These are phyloP conservation scores for Dactylellina leptospora DNA, from an alignment of 2,329 filamentous ascomycete species.

Conservation along the genomic window DNA sequence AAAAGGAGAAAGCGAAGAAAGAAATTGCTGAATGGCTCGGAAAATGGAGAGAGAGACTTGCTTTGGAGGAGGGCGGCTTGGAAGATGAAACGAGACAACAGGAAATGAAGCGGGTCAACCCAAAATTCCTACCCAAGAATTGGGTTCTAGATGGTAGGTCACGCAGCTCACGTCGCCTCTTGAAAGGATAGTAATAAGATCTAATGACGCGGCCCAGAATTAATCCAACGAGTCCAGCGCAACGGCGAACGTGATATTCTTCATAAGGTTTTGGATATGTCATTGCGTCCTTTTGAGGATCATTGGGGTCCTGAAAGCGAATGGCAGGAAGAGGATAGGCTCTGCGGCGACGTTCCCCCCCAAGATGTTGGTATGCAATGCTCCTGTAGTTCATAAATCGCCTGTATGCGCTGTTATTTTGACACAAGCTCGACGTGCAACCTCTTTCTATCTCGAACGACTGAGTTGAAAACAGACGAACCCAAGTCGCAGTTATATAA, in stretches of 20 bases:
- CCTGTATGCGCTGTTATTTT: too few relatives aligned
- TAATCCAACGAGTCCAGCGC: conserved; percentile 88
- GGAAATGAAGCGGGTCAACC: conserved; percentile 87
- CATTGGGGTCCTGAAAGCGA: conserved; percentile 69
- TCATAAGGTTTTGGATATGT: conserved; percentile 80
- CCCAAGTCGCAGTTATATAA: too few relatives aligned
- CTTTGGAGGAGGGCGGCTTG: conserved; percentile 61
- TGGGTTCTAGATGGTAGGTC: conserved; percentile 78
- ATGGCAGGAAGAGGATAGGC: conserved; percentile 79
- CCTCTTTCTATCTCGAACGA: too few relatives aligned
- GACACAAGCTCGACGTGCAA: too few relatives aligned
- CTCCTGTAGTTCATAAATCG: conserved; percentile 88
- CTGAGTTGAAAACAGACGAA: too few relatives aligned
- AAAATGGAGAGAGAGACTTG: conserved; percentile 70
- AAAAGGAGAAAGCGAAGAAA: conserved; percentile 69
- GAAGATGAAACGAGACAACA: conserved; percentile 70
- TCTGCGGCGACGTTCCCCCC: conserved; percentile 84
- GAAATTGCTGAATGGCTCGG: conserved; percentile 81
- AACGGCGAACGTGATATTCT: conserved; percentile 82
- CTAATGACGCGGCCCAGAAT: conserved; percentile 64
- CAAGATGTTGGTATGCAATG: conserved; percentile 85
- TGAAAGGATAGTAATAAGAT: background rate
- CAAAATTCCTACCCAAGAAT: conserved; percentile 87
- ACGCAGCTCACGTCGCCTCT: background rate
- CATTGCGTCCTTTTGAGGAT: conserved; percentile 83